These are phyloP conservation scores for Cystofilobasidium macerans DNA, from an alignment of 768 basidiomycete species.

Conservation along the genomic window DNA sequence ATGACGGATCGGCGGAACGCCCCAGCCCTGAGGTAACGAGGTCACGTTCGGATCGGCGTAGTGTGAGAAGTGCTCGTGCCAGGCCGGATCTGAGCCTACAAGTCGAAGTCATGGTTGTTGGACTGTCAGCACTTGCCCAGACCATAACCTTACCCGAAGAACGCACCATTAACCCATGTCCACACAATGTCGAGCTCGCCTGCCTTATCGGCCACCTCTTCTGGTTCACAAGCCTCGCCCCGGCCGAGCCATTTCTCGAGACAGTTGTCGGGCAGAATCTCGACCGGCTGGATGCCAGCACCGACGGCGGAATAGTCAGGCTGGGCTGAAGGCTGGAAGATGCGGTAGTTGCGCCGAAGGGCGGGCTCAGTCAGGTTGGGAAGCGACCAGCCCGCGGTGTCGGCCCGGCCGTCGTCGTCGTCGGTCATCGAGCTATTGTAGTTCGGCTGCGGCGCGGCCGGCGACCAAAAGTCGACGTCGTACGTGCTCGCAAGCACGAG, in stretches of 20 bases:
- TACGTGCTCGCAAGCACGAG: neutral
- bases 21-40: neutral
- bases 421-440: too few relatives aligned
- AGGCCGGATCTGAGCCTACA: slow-evolving; percentile 15
- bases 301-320: neutral
- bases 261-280: slow-evolving; percentile 13
- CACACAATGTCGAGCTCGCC: slow-evolving; percentile 13
- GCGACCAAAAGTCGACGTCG: neutral
- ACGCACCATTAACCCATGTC: slow-evolving; percentile 22
- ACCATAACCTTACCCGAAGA: too few relatives aligned
- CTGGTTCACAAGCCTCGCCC: slow-evolving; percentile 1
- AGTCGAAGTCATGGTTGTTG: neutral
- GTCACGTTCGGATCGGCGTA: slow-evolving; percentile 4
- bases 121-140: neutral
- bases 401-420: neutral
- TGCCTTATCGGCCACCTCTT: neutral
- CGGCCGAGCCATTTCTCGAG: slow-evolving; percentile 15
- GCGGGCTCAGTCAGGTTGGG: neutral
- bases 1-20: too few relatives aligned
- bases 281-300: neutral
- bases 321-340: neutral
- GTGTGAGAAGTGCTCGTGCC: slow-evolving; percentile 6
- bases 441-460: neutral
- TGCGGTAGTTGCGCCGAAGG: neutral
- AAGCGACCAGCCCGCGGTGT: neutral